Percentiles rank a stretch among this genome's conserved stretches.
Conservation (phyloP, 2,329 filamentous ascomycete species). For the Neofusicoccum parvum region DNA sequence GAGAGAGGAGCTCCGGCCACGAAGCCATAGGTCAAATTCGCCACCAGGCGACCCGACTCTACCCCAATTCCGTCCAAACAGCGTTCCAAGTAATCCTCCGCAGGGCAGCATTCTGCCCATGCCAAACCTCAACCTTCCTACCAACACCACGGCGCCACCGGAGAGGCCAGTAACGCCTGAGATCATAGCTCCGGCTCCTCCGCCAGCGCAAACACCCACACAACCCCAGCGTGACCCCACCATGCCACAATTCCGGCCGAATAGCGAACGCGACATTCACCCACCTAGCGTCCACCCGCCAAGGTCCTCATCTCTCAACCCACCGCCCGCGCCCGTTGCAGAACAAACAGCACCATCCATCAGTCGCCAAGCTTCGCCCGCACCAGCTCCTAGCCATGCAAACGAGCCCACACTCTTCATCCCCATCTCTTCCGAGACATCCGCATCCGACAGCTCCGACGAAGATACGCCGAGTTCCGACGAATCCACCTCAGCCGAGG, state of each 20-base stretch:
- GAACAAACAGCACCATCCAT: not conserved
- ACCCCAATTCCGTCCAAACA: constrained; percentile 68
- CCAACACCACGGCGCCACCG: constrained; percentile 3
- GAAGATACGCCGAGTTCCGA: constrained; percentile 9
- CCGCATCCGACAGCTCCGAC: not conserved
- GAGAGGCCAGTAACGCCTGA: constrained; percentile 21
- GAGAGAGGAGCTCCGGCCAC: not conserved
- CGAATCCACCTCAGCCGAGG: not conserved
- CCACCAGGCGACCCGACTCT: constrained; percentile 48
- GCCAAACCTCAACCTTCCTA: constrained; percentile 1
- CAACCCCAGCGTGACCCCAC: constrained; percentile 57
- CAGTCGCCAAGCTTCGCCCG: not conserved
- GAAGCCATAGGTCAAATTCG: not conserved
- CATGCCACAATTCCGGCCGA: constrained; percentile 69
- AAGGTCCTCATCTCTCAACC: not conserved
- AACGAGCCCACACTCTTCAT: constrained; percentile 15
- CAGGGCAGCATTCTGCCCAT: not conserved
- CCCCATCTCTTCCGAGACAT: constrained; percentile 9
- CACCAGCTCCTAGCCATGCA: constrained; percentile 5
- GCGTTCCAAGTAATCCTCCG: constrained; percentile 18
- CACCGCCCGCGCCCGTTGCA: not conserved
- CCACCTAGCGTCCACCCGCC: constrained; percentile 9
- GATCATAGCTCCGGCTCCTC: not conserved
- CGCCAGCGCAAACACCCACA: not conserved
- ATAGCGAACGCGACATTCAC: constrained; percentile 39